Evolutionary conservation across 352 stramenopile species (phyloP).

Genomic region (Peronospora destructor): DNA sequence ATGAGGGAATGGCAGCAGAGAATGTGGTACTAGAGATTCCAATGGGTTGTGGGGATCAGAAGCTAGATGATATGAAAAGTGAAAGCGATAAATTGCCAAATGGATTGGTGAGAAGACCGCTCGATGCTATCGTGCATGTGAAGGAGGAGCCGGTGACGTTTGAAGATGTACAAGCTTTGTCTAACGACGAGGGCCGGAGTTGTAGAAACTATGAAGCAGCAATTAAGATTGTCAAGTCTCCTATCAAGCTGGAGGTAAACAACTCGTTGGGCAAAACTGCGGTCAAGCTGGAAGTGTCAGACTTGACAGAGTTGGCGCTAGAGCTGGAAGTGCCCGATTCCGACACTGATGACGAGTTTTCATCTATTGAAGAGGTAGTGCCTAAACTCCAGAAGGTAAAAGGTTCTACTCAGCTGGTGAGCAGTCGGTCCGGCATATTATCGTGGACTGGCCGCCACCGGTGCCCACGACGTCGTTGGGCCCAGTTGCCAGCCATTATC

Average conservation of each 20-base stretch:
- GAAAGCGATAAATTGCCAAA: conserved; percentile 7
- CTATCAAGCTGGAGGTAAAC: conserved; percentile 19
- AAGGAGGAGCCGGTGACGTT: conserved; percentile 15
- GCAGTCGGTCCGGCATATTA: no score
- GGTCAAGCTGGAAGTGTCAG: conserved; percentile 5
- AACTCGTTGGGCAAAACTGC: conserved; percentile 15
- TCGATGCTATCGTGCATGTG: conserved; percentile 4
- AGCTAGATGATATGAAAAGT: not conserved
- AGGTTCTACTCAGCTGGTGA: conserved; percentile 10
- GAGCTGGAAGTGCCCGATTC: conserved; percentile 25
- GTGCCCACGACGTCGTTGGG: no score
- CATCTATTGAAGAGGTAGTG: conserved; percentile 17
- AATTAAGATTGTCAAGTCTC: conserved; percentile 5
- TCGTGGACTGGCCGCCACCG: no score
- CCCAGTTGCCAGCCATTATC: no score
- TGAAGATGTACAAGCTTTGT: not conserved
- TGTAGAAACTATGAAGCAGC: not conserved
- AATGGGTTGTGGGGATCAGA: not conserved
- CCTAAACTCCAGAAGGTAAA: conserved; percentile 9
- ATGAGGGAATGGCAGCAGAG: not conserved
- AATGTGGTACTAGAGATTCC: not conserved
- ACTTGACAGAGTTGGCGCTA: conserved; percentile 11
- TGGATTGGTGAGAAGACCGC: conserved; percentile 6
- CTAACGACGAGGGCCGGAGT: not conserved
- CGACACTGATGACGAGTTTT: conserved; percentile 19